Conservation (phyloP, 1,139 yeast genomes). For the Suhomyces choctaworum region DNA sequence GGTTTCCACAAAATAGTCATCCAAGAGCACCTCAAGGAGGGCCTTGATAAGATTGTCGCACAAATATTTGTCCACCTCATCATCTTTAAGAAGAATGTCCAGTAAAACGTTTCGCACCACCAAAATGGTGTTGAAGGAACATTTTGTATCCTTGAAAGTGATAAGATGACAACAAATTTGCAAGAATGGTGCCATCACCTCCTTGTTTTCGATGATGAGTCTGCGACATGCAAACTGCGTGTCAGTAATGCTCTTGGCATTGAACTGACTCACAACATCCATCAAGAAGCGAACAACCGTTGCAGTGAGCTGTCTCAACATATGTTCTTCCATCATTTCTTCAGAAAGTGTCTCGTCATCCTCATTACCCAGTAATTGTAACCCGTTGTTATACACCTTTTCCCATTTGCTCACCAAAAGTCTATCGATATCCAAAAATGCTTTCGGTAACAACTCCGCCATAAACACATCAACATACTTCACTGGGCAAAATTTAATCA, state of each 20-base stretch:
- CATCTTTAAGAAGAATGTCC: constrained; percentile 67
- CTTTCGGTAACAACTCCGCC: constrained; percentile 74
- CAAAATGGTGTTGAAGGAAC: constrained; percentile 86
- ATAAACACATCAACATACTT: constrained; percentile 67
- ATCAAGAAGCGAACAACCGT: constrained; percentile 87
- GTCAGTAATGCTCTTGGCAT: constrained; percentile 47
- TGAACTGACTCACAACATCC: constrained; percentile 80
- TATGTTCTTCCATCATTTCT: constrained; percentile 97
- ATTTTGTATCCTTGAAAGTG: constrained; percentile 82
- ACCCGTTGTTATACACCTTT: constrained; percentile 65
- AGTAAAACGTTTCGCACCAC: constrained; percentile 69
- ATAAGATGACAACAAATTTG: constrained; percentile 75
- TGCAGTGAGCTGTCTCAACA: constrained; percentile 88
- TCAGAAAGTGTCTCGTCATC: constrained; percentile 88
- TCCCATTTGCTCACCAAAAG: constrained; percentile 76
- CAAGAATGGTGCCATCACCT: constrained; percentile 76
- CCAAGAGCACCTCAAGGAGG: constrained; percentile 57
- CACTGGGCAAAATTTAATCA: constrained; percentile 85
- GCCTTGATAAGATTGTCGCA: constrained; percentile 56
- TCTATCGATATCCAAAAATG: constrained; percentile 70
- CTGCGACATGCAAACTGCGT: constrained; percentile 66
- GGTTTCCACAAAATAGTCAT: constrained; percentile 80
- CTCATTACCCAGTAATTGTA: constrained; percentile 65
- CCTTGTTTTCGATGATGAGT: constrained; percentile 63
- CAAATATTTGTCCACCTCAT: constrained; percentile 76